A percentile compares a stretch with the other conserved stretches of the same genome.
Conservation (phyloP, 1,284 basidiomycete genomes). For the Cutaneotrichosporon sp. region DNA sequence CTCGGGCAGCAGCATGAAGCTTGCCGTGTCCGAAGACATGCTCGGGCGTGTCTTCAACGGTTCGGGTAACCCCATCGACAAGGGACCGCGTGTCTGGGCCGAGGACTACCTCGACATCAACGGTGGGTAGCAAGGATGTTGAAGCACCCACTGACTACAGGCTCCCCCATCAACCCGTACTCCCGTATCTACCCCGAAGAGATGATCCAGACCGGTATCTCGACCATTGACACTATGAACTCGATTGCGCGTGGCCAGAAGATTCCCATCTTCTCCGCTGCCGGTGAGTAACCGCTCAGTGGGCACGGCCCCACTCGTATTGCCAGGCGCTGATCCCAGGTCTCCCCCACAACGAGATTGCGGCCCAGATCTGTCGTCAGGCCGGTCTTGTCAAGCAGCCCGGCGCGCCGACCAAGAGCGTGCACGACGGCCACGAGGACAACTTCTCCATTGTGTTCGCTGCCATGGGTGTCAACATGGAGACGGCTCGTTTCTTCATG, state of each 20-base stretch:
- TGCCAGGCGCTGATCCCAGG: conserved; percentile 49
- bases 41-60: conserved; percentile 99
- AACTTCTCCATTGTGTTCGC: conserved; percentile 99
- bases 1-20: conserved; percentile 96
- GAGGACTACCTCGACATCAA: conserved; percentile 99
- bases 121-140: conserved; percentile 68
- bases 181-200: conserved; percentile 99
- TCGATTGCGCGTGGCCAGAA: conserved; percentile 99
- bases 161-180: conserved; percentile 98
- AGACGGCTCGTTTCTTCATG: conserved; percentile 99
- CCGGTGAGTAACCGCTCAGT: conserved; percentile 45
- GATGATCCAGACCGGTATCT: conserved; percentile 99
- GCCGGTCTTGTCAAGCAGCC: conserved; percentile 93
- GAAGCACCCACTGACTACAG: conserved; percentile 56
- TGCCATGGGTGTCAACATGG: conserved; percentile 99
- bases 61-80: conserved; percentile 94
- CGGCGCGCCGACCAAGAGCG: conserved; percentile 73
- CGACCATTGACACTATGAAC: conserved; percentile 98
- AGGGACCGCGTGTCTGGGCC: conserved; percentile 97
- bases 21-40: conserved; percentile 99
- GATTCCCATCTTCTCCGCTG: conserved; percentile 99
- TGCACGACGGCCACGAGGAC: conserved; percentile 98
- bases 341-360: conserved; percentile 99
- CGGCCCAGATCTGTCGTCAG: conserved; percentile 99
- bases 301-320: background rate